Percentiles rank a stretch among this genome's conserved stretches.
Conservation (phyloP, 768 basidiomycete genomes). For the Rhodotorula toruloides region DNA sequence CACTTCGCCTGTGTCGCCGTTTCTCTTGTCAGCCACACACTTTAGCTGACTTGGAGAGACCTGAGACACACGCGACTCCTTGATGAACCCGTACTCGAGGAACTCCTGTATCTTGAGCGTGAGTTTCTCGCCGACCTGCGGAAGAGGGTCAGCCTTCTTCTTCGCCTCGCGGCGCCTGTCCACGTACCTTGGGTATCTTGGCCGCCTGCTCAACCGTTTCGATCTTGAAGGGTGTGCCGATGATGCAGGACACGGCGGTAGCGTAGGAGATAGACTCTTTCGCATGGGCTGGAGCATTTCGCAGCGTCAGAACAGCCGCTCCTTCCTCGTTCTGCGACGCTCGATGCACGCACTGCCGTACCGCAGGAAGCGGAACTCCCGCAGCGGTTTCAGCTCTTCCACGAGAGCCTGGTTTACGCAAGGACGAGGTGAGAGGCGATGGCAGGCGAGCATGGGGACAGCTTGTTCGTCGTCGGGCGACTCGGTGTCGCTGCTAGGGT, state of each 20-base stretch:
- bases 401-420: conserved; percentile 21
- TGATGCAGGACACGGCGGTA: conserved; percentile 2
- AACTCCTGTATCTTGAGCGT: conserved; percentile 12
- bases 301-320: not conserved
- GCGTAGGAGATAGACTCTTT: conserved; percentile 13
- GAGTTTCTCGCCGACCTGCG: conserved; percentile 23
- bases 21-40: no score
- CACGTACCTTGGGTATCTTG: conserved; percentile 11
- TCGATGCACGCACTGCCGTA: conserved; percentile 8
- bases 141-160: not conserved
- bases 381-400: not conserved
- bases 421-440: conserved; percentile 6
- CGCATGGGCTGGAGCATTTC: not conserved
- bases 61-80: conserved; percentile 12
- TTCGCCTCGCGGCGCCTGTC: no score
- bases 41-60: no score
- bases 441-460: not conserved
- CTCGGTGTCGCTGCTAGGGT: not conserved
- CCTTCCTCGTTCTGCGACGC: no score
- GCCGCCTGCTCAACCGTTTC: conserved; percentile 16
- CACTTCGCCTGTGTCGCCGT: not conserved
- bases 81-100: conserved; percentile 9
- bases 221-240: conserved; percentile 20
- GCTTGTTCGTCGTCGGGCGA: not conserved
- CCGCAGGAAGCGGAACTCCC: not conserved